Evolutionary conservation across 1,284 basidiomycete species (phyloP).

Genomic region (Ganoderma sinense): DNA sequence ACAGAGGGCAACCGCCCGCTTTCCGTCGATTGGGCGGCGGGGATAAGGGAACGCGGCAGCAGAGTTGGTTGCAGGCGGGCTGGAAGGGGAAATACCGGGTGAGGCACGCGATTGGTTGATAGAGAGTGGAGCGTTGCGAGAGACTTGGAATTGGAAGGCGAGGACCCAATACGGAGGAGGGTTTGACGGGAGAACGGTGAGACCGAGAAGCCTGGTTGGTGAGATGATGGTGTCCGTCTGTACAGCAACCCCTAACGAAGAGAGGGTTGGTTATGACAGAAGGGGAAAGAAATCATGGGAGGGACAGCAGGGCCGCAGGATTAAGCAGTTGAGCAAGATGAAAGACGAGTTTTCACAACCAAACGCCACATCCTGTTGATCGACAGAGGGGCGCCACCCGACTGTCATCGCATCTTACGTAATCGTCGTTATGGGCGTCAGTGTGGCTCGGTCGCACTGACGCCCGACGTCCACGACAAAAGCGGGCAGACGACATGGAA

Average conservation of each 20-base stretch:
- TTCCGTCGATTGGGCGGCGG: constrained; percentile 1
- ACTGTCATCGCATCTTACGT: constrained; percentile 10
- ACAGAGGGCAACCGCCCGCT: not conserved
- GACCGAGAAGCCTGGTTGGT: not conserved
- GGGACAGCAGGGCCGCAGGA: constrained; percentile 4
- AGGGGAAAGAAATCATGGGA: not conserved
- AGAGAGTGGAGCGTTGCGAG: not conserved
- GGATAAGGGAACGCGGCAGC: not conserved
- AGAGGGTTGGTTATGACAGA: not conserved
- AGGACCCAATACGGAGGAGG: not conserved
- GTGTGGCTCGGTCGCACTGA: not conserved
- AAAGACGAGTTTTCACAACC: not conserved
- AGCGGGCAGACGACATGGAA: not conserved
- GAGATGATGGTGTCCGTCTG: not conserved
- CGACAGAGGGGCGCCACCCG: constrained; percentile 3
- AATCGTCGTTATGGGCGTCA: constrained; percentile 20
- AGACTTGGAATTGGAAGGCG: not conserved
- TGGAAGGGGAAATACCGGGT: not conserved
- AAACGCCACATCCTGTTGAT: not conserved
- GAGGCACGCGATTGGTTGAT: not conserved
- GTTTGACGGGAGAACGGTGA: not conserved
- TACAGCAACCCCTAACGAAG: not conserved
- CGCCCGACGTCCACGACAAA: constrained; percentile 2
- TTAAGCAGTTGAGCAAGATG: not conserved
- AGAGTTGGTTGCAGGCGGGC: not conserved